Percentiles rank a stretch among this genome's conserved stretches.
Evolutionary conservation across 2,329 filamentous ascomycete genomes (phyloP).

Genomic region (Colletotrichum cereale): DNA sequence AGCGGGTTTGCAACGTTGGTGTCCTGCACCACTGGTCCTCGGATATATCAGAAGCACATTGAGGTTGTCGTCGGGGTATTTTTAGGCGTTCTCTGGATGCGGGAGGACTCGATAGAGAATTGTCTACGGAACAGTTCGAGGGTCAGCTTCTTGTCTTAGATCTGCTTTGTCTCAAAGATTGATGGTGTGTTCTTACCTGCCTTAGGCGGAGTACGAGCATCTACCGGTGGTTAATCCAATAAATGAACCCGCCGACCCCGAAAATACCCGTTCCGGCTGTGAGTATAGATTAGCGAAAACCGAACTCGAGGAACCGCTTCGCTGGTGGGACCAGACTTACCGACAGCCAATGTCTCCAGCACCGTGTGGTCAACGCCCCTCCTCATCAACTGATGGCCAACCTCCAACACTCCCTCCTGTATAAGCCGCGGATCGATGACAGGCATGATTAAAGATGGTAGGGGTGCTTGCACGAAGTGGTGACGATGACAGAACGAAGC

Average conservation of each 20-base stretch:
- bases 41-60: not conserved
- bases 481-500: not conserved
- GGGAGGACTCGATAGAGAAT: not conserved
- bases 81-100: not conserved
- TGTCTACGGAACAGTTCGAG: not conserved
- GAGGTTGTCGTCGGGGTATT: not conserved
- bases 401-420: constrained; percentile 24
- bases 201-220: not conserved
- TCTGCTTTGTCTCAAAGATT: too few species aligned
- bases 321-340: not conserved
- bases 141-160: not conserved
- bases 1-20: not conserved
- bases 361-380: constrained; percentile 37
- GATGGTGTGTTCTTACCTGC: not conserved
- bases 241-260: constrained; percentile 37
- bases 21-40: constrained; percentile 1
- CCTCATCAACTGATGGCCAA: constrained; percentile 31
- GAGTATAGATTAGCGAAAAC: not conserved
- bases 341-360: constrained; percentile 35
- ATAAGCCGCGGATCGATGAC: constrained; percentile 32
- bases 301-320: not conserved
- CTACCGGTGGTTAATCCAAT: constrained; percentile 34
- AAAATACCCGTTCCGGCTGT: constrained; percentile 21
- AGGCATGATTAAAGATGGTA: constrained; percentile 14
- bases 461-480: not conserved